Evolutionary conservation across 164 flowering plant species (phyloP), one percentile per base, ranked within the genome.

Genomic region (Akebia trifoliata): DNA sequence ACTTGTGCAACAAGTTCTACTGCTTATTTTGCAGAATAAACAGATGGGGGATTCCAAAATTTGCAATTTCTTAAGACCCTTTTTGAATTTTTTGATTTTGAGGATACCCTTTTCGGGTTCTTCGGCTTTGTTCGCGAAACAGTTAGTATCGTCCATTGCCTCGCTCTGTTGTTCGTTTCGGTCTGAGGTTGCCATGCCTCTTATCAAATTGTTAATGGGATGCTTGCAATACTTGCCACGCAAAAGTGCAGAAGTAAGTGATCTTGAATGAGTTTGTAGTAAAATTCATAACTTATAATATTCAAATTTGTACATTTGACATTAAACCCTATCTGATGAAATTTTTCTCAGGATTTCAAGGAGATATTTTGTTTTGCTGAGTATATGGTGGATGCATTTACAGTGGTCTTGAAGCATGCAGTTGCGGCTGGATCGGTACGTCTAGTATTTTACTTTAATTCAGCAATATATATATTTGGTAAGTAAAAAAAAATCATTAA

Each of bases 61-160:
- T 50, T 90, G 88, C 60, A 72, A 74, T 44, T 90, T 84, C 57
- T 75, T 94, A 57, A 78, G 77, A 47, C 87, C 96, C 2, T 81
- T 94, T 56, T 52, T 90, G 68, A 72, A 65, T 44, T 83, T 71
- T 64, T 71, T 86, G 2, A 50, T 84, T 20, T 46, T 94, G 58
- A 60, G 74, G 36, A 47, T 68, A 56, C 76, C 81, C 2, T 69
- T 67, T 67, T 59, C 74, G 30, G 73, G 56, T 50, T 68, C 81
- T 4, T 69, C 72, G 12, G 54, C 69, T 29, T 56, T 64, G 28
- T 87, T 89, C 61, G 62, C 65, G 28, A 81, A 70, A 77, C 68
- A 68, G 31, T 72, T 94, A 42, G 30, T 94, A 6, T 73, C 83
- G 15, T 72, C 87, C 2, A 60, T 86, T 66, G 76, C 75, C 17